Percentiles rank a stretch among this genome's conserved stretches.
These are phyloP conservation scores for Dictyostelium firmibasis DNA, from an alignment of 78 protist genomes.

Conservation along the genomic window DNA sequence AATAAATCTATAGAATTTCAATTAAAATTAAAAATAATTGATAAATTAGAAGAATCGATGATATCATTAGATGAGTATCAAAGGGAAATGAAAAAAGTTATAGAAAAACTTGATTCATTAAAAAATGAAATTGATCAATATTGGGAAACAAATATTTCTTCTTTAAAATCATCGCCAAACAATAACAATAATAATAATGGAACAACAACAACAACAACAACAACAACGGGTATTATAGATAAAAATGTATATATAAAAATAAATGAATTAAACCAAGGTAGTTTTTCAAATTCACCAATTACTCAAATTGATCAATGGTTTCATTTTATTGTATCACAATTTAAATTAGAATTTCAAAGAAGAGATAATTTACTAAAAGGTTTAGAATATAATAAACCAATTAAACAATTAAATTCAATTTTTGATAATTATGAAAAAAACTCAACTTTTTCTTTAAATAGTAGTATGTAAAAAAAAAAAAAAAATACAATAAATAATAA, in stretches of 20 bases:
- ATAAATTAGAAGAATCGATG: conserved; percentile 26
- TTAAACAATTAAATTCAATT: neutral
- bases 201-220: neutral
- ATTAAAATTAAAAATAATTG: neutral
- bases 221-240: too few species aligned
- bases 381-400: conserved; percentile 5
- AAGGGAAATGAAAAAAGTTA: neutral
- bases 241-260: neutral
- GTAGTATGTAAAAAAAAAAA: neutral
- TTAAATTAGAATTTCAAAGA: conserved; percentile 3
- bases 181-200: neutral
- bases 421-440: neutral
- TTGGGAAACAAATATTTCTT: neutral
- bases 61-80: neutral
- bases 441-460: neutral
- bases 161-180: neutral
- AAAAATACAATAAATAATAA: neutral
- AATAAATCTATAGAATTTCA: neutral
- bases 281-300: neutral
- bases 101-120: neutral
- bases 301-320: conserved; percentile 30
- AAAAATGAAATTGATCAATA: neutral
- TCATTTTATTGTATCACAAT: neutral
- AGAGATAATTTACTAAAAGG: neutral
- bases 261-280: neutral